Conservation (phyloP, 192 early-diverging fungal species). For the Coemansia sp. region DNA sequence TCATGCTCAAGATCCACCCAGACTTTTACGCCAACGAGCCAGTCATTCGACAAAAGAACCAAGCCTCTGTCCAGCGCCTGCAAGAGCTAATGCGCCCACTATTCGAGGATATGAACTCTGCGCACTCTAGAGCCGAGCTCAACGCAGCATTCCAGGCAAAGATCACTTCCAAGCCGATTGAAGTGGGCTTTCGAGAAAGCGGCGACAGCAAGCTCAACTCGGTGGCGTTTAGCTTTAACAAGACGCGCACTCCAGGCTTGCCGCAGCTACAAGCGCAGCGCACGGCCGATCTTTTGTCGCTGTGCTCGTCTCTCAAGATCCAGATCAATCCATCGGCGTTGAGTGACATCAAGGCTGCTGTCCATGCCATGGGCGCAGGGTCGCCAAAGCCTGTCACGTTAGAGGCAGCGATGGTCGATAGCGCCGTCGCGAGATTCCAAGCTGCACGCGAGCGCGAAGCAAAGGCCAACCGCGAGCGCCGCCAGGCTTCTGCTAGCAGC, state of each 20-base stretch:
- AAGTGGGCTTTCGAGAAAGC: conserved; percentile 8
- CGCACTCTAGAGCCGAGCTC: conserved; percentile 6
- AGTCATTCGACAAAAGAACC: conserved; percentile 37
- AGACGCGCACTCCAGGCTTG: neutral
- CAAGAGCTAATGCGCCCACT: conserved; percentile 25
- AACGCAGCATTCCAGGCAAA: conserved; percentile 1
- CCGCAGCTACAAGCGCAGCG: conserved; percentile 33
- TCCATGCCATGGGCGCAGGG: conserved; percentile 7
- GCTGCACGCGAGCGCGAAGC: conserved; percentile 1
- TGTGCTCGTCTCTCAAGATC: conserved; percentile 25
- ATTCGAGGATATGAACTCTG: conserved; percentile 21
- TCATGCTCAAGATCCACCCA: conserved; percentile 46
- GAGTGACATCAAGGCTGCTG: conserved; percentile 19
- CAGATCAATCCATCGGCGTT: neutral
- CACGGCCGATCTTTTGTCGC: conserved; percentile 33
- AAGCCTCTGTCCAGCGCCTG: conserved; percentile 44
- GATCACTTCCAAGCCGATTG: conserved; percentile 10
- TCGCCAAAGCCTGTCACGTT: neutral
- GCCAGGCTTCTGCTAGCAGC: conserved; percentile 12
- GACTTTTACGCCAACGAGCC: conserved; percentile 46
- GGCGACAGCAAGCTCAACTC: conserved; percentile 1
- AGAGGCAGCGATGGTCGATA: conserved; percentile 3
- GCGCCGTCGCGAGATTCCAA: conserved; percentile 39
- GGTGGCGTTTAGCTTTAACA: conserved; percentile 31
- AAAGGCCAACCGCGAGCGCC: conserved; percentile 5